Base-by-base conservation (phyloP, 2,329 filamentous ascomycete genomes). In the Colletotrichum chlorophyti region DNA sequence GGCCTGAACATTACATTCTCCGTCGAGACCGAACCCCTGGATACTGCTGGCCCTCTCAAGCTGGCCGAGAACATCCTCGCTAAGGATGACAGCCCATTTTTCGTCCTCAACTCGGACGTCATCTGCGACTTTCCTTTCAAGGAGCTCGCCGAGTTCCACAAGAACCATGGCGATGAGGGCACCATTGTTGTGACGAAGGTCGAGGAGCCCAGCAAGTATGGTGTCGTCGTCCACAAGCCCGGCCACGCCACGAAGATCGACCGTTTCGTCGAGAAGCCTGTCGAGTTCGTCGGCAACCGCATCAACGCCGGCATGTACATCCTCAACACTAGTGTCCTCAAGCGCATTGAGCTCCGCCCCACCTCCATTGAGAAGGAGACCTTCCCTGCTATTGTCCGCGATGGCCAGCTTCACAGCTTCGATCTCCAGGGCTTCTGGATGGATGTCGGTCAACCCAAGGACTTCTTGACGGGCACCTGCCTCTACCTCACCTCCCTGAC, bases 231-330 rank as follows among this genome's bases (percentile, higher is more conserved):
- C 26, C 94, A 98, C 87, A 95, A 96, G 83, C 92, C 93, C 63
- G 91, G 89, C 76, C 92, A 97, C 79, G 79, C 91, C 52, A 91
- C 92, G 42, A 88, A 91, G 72, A 98, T 99, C 76, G 95, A 99
- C 78, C 93, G 95, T 67, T 99, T 99, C 80, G 95, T 99, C 67
- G 94, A 99, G 86, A 99, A 99, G 84, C 94, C 94, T 32, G 91
- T 98, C 73, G 92, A 98, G 79, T 98, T 97, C 72, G 94, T 98
- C 58, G 94, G 94, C 69, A 98, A 98, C 85, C 91, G 94, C 65
- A 98, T 98, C 84, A 98, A 98, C 70, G 95, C 94, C 66, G 95
- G 95, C 79, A 91, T 98, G 78, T 98, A 98, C 83, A 96, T 98
- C 69, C 84, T 98, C 70, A 98, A 97, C 83, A 93, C 93, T 45